Evolutionary conservation across 805 yeast genomes (phyloP), one percentile per base, ranked within the genome.

Genomic region (Zygotorulaspora danielsina): DNA sequence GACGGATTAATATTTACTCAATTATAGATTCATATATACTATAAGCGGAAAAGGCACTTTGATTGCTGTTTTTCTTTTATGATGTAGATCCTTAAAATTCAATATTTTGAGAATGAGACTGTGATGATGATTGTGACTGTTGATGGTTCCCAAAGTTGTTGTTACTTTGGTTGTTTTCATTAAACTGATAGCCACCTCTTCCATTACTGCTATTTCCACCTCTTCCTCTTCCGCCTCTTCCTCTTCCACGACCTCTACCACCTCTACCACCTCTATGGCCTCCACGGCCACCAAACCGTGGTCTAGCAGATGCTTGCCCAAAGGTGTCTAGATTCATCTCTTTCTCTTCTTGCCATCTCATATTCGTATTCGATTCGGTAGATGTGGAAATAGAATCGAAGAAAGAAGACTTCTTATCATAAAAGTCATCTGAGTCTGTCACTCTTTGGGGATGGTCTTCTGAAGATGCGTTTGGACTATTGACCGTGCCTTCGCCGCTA

Each of bases 311-410:
- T 5, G 80, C 64, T 63, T 84, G 83, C 16, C 96, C 95, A 64
- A 86, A 87, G 2, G 95, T 86, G 62, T 85, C 95, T 64, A 78
- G 54, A 59, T 87, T 87, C 55, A 84, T 72, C 33, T 65, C 65
- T 45, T 81, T 79, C 55, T 86, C 95, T 50, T 81, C 84, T 33
- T 73, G 67, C 79, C 94, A 81, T 54, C 79, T 73, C 76, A 78
- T 68, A 19, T 59, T 61, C 6, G 61, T 55, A 18, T 64, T 55
- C 34, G 72, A 72, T 38, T 72, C 75, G 26, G 79, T 64, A 3
- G 87, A 79, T 8, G 87, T 76, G 8, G 95, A 83, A 41, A 90
- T 76, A 45, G 75, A 77, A 64, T 93, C 97, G 56, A 90, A 90
- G 63, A 93, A 90, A 1, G 97, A 88, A 10, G 87, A 76, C 54